phyloP scores from a whole-genome alignment of 2,329 filamentous ascomycete species.

The Alternaria sp. region DNA sequence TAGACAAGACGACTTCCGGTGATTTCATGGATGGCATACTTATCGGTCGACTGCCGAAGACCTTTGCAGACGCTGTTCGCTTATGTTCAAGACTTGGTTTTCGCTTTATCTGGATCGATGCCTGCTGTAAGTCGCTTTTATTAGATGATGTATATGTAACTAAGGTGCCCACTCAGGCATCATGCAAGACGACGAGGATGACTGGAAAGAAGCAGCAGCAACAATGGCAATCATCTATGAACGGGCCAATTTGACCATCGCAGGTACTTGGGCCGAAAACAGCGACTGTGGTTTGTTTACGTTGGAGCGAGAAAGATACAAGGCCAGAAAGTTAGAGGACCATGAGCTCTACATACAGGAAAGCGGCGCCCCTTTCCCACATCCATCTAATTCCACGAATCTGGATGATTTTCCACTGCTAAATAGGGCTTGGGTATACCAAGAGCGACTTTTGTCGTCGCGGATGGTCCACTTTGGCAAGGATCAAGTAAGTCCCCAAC shows the following conservation, averaged over 20 bases:
- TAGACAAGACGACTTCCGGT: background rate
- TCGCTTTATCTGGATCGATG: background rate
- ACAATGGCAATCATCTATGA: background rate
- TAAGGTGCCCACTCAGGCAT: background rate
- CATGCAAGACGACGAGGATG: background rate
- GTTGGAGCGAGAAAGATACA: background rate
- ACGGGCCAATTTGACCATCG: background rate
- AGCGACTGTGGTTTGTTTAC: background rate
- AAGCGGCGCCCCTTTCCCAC: accelerated
- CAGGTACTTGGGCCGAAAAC: background rate
- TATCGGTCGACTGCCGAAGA: background rate
- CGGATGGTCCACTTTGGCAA: background rate
- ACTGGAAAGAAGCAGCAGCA: background rate
- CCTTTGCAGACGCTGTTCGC: background rate
- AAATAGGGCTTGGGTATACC: background rate
- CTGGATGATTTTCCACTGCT: background rate
- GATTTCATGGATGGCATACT: accelerated
- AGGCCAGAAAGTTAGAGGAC: background rate
- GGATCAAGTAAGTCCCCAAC: background rate
- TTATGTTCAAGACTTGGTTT: background rate
- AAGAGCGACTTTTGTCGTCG: background rate
- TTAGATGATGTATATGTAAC: background rate
- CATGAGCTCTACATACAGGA: background rate
- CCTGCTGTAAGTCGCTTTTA: background rate
- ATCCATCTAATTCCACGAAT: too few species aligned